Evolutionary conservation across 768 basidiomycete species (phyloP), one percentile per base, ranked within the genome.

Genomic region (Kwoniella heveanensis): DNA sequence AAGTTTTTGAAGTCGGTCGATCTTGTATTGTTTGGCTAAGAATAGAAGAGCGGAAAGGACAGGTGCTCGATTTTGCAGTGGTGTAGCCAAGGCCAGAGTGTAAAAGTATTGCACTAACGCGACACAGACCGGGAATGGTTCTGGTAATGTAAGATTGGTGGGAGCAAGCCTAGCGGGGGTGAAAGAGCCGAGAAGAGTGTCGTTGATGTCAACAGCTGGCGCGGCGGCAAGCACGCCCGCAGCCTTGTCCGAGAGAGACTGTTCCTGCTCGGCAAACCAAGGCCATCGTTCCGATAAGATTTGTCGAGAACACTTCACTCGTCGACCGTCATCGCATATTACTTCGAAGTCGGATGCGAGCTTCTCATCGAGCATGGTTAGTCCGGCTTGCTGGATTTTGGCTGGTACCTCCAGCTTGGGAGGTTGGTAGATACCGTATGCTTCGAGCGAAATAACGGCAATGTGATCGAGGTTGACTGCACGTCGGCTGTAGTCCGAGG

Each of bases 51-150:
- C 90, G 72, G 90, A 89, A 50, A 98, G 83, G 26, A 97, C 90
- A 1, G 92, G 88, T 4, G 92, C 90, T 7, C 90, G 88, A 71
- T 92, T 91, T 78, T 99, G 95, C 47, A 96, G 83, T 6, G 91
- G 90, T 0, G 95, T 98, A 59, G 91, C 83, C 36, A 99, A 84
- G 1, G 90, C 85, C 57, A 88, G 84, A 0, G 92, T 87, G 81
- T 98, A 97, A 66, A 99, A 87, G 81, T 97, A 99, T 79, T 99
- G 93, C 68, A 97, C 79, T 56, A 97, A 82, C 8, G 93, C 95
- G 57, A 94, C 82, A 1, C 90, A 88, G 70, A 96, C 88, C 0
- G 92, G 88, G 74, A 90, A 95, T 1, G 92, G 88, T 73, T 96
- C 93, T 1, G 92, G 91, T 24, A 98, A 83, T 65, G 87, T 82